Conservation (phyloP, 139 green algal genomes). For the Monoraphidium neglectum region DNA sequence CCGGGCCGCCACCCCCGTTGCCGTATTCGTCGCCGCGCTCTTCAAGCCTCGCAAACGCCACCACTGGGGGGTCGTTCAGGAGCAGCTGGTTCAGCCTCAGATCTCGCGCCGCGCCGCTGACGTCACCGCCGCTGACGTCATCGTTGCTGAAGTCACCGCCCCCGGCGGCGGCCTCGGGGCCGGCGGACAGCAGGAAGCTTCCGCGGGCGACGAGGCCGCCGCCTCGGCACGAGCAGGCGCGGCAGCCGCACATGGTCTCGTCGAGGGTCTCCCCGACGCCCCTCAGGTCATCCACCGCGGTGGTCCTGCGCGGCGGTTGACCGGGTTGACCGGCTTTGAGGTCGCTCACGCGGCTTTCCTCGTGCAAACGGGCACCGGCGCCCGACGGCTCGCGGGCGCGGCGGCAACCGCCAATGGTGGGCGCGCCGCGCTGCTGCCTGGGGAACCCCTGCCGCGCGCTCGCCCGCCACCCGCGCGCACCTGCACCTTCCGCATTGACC, state of each 20-base stretch:
- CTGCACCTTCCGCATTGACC: no score
- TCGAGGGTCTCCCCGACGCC: slow-evolving; percentile 77
- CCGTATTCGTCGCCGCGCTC: slow-evolving; percentile 4
- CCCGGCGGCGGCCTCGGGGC: no score
- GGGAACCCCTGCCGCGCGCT: no score
- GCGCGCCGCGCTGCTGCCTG: no score
- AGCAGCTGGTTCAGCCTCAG: slow-evolving; percentile 43
- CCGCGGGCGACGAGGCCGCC: slow-evolving; percentile 51
- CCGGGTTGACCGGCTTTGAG: no score
- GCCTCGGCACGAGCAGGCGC: slow-evolving; percentile 48
- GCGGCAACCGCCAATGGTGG: no score
- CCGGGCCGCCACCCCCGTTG: background rate
- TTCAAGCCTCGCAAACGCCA: slow-evolving; percentile 45
- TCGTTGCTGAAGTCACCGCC: no score
- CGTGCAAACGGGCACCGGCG: background rate
- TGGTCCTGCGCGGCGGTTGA: slow-evolving; percentile 10
- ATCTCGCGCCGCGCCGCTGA: slow-evolving; percentile 4
- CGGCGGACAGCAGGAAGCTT: slow-evolving; percentile 9
- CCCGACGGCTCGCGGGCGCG: no score
- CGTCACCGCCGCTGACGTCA: no score
- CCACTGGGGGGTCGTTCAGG: slow-evolving; percentile 56
- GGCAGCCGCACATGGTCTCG: slow-evolving; percentile 73
- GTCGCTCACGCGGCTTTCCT: background rate
- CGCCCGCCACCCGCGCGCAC: no score
- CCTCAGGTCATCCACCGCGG: slow-evolving; percentile 55